These are phyloP conservation scores for Neopestalotiopsis sp. DNA, from an alignment of 2,329 filamentous ascomycete species.

Conservation along the genomic window DNA sequence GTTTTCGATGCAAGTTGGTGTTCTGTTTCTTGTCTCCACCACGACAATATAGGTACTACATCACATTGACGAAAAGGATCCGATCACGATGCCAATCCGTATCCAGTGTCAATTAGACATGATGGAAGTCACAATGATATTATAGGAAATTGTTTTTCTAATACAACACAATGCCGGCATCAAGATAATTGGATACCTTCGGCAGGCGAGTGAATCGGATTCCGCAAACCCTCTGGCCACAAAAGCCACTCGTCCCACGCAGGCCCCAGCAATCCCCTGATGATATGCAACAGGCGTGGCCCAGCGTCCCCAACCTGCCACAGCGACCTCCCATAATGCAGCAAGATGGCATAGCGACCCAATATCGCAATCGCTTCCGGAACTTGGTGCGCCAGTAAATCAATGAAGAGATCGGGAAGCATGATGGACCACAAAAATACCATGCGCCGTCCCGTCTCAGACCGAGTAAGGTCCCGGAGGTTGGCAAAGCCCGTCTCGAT, in stretches of 20 bases:
- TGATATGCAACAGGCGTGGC: background rate
- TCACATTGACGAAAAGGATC: too few species aligned
- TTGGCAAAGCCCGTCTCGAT: background rate
- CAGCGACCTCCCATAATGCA: constrained; percentile 30
- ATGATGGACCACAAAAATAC: constrained; percentile 33
- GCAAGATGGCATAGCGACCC: constrained; percentile 32
- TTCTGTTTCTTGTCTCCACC: too few species aligned
- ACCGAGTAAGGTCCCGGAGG: background rate
- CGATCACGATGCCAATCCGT: too few species aligned
- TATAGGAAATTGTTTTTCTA: too few species aligned
- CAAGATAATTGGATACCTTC: too few species aligned
- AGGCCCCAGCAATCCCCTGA: background rate
- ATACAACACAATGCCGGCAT: too few species aligned
- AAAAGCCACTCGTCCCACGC: background rate
- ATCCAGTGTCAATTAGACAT: too few species aligned
- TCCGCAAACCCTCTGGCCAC: background rate
- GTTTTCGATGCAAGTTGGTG: too few species aligned
- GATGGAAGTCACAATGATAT: too few species aligned
- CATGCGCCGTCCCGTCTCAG: constrained; percentile 21
- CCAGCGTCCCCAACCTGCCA: constrained; percentile 31
- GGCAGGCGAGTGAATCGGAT: background rate
- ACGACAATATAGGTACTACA: too few species aligned
- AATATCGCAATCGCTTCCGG: constrained; percentile 33
- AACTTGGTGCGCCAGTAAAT: constrained; percentile 25
- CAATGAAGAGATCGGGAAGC: constrained; percentile 28